A percentile compares a stretch with the other conserved stretches of the same genome.
These are phyloP conservation scores for Suhomyces taliae DNA, from an alignment of 1,139 yeast genomes.

Conservation along the genomic window DNA sequence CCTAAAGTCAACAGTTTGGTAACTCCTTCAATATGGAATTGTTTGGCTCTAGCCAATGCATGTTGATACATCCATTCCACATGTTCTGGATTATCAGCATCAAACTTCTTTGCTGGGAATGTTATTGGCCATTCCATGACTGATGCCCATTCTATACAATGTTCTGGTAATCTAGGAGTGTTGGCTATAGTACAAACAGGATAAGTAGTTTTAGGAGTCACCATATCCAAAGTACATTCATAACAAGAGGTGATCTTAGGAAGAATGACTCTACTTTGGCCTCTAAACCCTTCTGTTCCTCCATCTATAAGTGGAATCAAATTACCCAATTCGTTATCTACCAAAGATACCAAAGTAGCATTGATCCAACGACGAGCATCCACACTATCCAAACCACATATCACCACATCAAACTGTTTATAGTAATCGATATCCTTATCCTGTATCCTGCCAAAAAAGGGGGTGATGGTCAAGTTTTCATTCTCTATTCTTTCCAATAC, in stretches of 20 bases:
- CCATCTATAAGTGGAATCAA: slow-evolving; percentile 89
- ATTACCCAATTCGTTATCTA: slow-evolving; percentile 51
- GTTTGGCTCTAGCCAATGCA: slow-evolving; percentile 59
- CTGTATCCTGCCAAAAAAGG: slow-evolving; percentile 69
- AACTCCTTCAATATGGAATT: slow-evolving; percentile 71
- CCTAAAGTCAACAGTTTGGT: slow-evolving; percentile 75
- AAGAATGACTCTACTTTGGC: slow-evolving; percentile 84
- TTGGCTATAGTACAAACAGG: slow-evolving; percentile 96
- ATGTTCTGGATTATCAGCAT: slow-evolving; percentile 70
- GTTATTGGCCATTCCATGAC: slow-evolving; percentile 70
- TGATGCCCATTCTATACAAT: slow-evolving; percentile 90
- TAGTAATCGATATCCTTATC: slow-evolving; percentile 68
- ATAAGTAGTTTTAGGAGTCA: slow-evolving; percentile 68
- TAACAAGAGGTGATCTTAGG: slow-evolving; percentile 89
- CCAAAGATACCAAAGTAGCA: slow-evolving; percentile 65
- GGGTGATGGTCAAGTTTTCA: slow-evolving; percentile 47
- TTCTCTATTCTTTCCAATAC: slow-evolving; percentile 49
- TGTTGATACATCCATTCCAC: slow-evolving; percentile 62
- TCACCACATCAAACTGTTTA: slow-evolving; percentile 65
- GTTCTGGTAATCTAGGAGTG: slow-evolving; percentile 91
- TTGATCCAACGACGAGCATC: slow-evolving; percentile 94
- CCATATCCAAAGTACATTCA: slow-evolving; percentile 83
- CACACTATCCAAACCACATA: slow-evolving; percentile 88
- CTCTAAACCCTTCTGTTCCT: slow-evolving; percentile 93
- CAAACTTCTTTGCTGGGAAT: slow-evolving; percentile 51